Conservation (phyloP, 2,329 filamentous ascomycete species). For the Helicocarpus griseus region DNA sequence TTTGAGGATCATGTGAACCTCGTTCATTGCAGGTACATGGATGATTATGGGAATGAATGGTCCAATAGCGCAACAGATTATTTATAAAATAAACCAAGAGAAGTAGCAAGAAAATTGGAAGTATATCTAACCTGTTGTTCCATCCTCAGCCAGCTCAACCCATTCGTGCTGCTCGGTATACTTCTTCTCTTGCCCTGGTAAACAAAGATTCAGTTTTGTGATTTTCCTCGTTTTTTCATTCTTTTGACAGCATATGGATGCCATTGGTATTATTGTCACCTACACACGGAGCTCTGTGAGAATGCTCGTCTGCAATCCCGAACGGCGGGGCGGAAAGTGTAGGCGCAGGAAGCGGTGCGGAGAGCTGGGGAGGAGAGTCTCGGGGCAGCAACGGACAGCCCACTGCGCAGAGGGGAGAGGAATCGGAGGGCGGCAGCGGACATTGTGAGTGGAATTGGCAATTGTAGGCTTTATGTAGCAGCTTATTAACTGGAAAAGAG, state of each 20-base stretch:
- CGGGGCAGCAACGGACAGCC: neutral
- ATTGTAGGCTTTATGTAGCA: neutral
- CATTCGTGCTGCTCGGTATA: conserved; percentile 98
- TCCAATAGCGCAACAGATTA: neutral
- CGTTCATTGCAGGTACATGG: too few species aligned
- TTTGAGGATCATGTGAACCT: neutral
- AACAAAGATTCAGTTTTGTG: neutral
- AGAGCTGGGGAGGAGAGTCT: conserved; percentile 6
- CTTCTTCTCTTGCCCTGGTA: conserved; percentile 50
- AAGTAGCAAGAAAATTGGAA: neutral
- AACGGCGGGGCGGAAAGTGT: conserved; percentile 4
- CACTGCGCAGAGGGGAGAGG: conserved; percentile 10
- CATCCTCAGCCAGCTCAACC: conserved; percentile 78
- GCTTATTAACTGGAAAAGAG: neutral
- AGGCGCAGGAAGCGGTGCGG: conserved; percentile 7
- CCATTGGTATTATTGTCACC: conserved; percentile 9
- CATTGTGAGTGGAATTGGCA: conserved; percentile 20
- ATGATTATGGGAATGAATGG: neutral
- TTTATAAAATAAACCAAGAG: conserved; percentile 17
- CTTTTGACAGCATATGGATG: neutral
- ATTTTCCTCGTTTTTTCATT: neutral
- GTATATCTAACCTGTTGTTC: conserved; percentile 56
- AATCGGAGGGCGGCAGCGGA: conserved; percentile 25
- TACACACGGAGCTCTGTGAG: conserved; percentile 33
- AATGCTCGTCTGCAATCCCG: conserved; percentile 23